Base-by-base conservation (phyloP, 164 flowering plant genomes). In the Annona cherimola region DNA sequence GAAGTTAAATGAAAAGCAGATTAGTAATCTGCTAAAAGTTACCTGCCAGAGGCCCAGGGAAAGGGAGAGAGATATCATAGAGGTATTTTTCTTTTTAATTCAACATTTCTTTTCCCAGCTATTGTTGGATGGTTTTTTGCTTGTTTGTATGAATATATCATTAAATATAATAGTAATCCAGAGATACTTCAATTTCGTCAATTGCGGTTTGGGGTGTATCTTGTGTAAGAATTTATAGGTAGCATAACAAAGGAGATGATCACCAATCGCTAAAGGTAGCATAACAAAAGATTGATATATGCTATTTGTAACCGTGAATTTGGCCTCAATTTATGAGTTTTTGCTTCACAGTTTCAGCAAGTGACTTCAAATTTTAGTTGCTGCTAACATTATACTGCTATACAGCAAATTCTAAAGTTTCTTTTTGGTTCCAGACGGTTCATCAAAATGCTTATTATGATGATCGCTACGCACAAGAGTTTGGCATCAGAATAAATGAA, bases 401-500 rank as follows among this genome's bases (percentile, higher is more conserved):
- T 35, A 4, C 44, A 14, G 40, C 3, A 40, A 5, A 35, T 18
- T 64, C 67, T 61, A 8, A n/a, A n/a, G 6, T n/a, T 46, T 18
- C 18, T 3, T 41, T 16, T 61, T 54, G 62, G 26, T 20, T 66
- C 18, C 79, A 96, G 99, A 93, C 96, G 11, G 99, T 96, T 61
- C 82, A 71, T 8, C 93, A 86, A 41, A 96, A 96, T 89, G 91
- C 93, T 12, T 96, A 96, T 62, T 80, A 80, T 40, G 61, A 84
- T 0, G 98, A 96, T 73, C 93, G 87, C n/a, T 91, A 88, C 80
- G 98, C 98, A 0, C 76, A 81, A 69, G 99, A 95, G 69, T 95
- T 95, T 79, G 99, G 99, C 3, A 90, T 96, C 18, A 88, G 80
- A 76, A 96, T 96, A 46, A 92, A 93, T 81, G 89, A 87, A 72